Evolutionary conservation across 345 rosid genomes (phyloP).

Genomic region (Gossypium sturtianum): DNA sequence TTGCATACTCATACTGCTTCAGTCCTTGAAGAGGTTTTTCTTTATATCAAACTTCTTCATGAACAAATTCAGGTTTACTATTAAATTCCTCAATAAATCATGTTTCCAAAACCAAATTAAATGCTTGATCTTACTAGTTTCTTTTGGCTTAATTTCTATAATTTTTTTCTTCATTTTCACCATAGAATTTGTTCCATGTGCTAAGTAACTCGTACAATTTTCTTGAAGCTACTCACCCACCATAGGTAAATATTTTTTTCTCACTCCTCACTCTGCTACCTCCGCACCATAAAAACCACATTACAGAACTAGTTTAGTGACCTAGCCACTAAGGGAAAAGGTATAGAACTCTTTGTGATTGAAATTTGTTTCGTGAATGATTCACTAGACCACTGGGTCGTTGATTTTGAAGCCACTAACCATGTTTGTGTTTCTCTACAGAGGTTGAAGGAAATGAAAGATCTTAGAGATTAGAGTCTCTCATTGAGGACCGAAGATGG

Average conservation of each 20-base stretch:
- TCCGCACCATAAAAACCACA: no score
- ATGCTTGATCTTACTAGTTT: slow-evolving; percentile 21
- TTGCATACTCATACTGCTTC: slow-evolving; percentile 69
- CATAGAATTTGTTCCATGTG: slow-evolving; percentile 41
- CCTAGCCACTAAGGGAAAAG: no score
- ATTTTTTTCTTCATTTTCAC: slow-evolving; percentile 3
- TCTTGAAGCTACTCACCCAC: slow-evolving; percentile 19
- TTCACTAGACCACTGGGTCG: no score
- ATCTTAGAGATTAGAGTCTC: no score
- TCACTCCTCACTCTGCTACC: no score
- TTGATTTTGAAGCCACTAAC: no score
- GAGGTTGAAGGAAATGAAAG: no score
- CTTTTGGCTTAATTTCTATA: background rate
- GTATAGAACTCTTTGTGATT: no score
- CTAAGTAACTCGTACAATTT: slow-evolving; percentile 28
- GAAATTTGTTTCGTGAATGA: no score
- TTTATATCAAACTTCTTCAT: slow-evolving; percentile 51
- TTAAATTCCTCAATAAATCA: background rate
- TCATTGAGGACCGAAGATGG: no score
- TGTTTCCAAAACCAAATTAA: background rate
- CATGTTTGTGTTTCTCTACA: no score
- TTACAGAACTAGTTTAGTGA: no score
- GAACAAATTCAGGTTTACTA: slow-evolving; percentile 48
- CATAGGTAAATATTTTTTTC: slow-evolving; percentile 25
- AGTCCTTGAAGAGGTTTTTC: slow-evolving; percentile 60